phyloP scores from a whole-genome alignment of 1,139 yeast species.

The Blastobotrys ciferrii region DNA sequence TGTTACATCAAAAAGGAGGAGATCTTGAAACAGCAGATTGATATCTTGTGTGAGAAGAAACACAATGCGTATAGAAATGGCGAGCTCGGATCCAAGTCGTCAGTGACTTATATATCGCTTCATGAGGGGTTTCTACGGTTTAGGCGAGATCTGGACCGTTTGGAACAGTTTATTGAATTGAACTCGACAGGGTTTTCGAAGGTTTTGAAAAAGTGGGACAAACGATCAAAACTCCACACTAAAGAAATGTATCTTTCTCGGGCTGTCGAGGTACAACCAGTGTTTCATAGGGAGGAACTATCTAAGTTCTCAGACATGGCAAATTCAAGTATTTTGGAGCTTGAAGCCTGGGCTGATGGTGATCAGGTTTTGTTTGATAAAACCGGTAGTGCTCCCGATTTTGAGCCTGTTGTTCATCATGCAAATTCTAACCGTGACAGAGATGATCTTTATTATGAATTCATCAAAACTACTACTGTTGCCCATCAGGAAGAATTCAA shows the following conservation, averaged over 20 bases:
- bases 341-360: conserved; percentile 84
- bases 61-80: conserved; percentile 51
- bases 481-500: conserved; percentile 35
- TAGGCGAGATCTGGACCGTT: conserved; percentile 79
- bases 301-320: conserved; percentile 82
- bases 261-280: conserved; percentile 95
- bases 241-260: conserved; percentile 87
- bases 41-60: conserved; percentile 71
- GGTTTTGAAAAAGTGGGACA: conserved; percentile 96
- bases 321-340: conserved; percentile 70
- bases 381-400: conserved; percentile 8
- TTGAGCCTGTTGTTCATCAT: conserved; percentile 4
- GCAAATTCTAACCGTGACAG: conserved; percentile 27
- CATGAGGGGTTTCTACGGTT: conserved; percentile 89
- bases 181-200: conserved; percentile 95
- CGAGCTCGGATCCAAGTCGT: conserved; percentile 43
- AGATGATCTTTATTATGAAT: conserved; percentile 67
- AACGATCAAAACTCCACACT: conserved; percentile 89
- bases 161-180: conserved; percentile 89
- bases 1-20: conserved; percentile 90
- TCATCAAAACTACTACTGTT: conserved; percentile 51
- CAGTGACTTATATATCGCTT: conserved; percentile 61
- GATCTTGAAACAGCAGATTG: conserved; percentile 70
- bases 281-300: conserved; percentile 85
- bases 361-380: conserved; percentile 44